Conservation (phyloP, 768 basidiomycete species). For the Trametes sanguinea region DNA sequence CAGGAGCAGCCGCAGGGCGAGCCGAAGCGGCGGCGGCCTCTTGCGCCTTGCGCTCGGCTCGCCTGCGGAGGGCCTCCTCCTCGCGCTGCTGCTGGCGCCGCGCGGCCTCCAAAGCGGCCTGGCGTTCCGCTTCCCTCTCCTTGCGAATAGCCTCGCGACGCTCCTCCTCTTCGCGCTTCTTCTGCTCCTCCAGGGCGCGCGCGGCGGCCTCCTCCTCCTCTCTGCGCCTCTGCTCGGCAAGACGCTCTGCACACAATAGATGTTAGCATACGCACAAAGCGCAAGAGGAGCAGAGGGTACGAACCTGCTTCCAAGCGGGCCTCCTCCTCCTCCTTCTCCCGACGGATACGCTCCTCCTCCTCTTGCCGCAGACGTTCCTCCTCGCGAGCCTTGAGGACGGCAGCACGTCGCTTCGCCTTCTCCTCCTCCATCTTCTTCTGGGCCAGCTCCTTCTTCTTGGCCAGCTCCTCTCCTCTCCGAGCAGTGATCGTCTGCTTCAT, state of each 20-base stretch:
- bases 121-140: conserved; percentile 52
- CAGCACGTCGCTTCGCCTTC: conserved; percentile 69
- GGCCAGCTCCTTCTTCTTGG: conserved; percentile 57
- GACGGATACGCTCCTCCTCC: conserved; percentile 39
- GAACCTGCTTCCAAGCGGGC: conserved; percentile 52
- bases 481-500: conserved; percentile 55
- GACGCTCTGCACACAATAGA: conserved; percentile 41
- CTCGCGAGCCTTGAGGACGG: conserved; percentile 58
- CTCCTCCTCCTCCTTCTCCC: conserved; percentile 45
- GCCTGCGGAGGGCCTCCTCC: conserved; percentile 54
- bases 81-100: conserved; percentile 65
- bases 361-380: conserved; percentile 51
- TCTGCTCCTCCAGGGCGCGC: conserved; percentile 49
- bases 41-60: conserved; percentile 40
- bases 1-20: conserved; percentile 31
- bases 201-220: conserved; percentile 46
- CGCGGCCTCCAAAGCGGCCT: conserved; percentile 53
- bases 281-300: conserved; percentile 22
- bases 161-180: conserved; percentile 66
- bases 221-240: conserved; percentile 55
- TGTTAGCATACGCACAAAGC: background rate
- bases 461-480: conserved; percentile 66
- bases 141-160: conserved; percentile 51
- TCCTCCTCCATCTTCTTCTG: conserved; percentile 77
- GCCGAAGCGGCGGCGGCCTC: conserved; percentile 26